phyloP scores from a whole-genome alignment of 371 early-diverging fungal genomes.

The Blakeslea trispora region DNA sequence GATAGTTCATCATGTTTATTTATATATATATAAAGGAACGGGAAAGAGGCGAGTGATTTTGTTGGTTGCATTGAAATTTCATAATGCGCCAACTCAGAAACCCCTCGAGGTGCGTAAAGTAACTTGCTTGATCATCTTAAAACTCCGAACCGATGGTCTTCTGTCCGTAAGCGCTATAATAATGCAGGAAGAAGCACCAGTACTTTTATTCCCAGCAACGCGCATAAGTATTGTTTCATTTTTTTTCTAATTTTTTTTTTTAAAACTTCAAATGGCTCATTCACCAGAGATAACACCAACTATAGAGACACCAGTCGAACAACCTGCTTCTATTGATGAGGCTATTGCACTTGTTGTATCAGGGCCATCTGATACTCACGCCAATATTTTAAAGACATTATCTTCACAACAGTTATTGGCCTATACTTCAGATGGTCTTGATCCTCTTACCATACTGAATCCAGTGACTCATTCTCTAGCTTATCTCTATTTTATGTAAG shows the following conservation, averaged over 20 bases:
- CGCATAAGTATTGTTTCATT: too few species aligned
- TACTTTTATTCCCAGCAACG: too few species aligned
- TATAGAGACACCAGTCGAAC: neutral
- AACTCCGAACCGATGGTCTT: too few species aligned
- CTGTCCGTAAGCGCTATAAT: too few species aligned
- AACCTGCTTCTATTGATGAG: slow-evolving; percentile 34
- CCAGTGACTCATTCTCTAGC: slow-evolving; percentile 55
- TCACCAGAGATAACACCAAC: too few species aligned
- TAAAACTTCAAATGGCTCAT: too few species aligned
- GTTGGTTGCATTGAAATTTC: too few species aligned
- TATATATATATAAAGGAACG: neutral
- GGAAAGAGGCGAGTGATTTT: neutral
- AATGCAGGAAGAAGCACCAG: too few species aligned
- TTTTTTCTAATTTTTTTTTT: too few species aligned
- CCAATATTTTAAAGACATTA: slow-evolving; percentile 35
- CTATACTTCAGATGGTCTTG: slow-evolving; percentile 40
- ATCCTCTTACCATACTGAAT: slow-evolving; percentile 62
- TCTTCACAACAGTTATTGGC: slow-evolving; percentile 33
- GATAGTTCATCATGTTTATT: slow-evolving; percentile 13
- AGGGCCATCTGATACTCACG: slow-evolving; percentile 13
- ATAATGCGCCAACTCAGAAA: too few species aligned
- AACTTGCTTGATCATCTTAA: too few species aligned
- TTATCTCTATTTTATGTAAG: slow-evolving; percentile 66
- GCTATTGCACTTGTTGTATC: slow-evolving; percentile 44
- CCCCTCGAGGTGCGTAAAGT: too few species aligned